These are phyloP conservation scores for Diaporthe sp. DNA, from an alignment of 2,329 filamentous ascomycete species.

Conservation along the genomic window DNA sequence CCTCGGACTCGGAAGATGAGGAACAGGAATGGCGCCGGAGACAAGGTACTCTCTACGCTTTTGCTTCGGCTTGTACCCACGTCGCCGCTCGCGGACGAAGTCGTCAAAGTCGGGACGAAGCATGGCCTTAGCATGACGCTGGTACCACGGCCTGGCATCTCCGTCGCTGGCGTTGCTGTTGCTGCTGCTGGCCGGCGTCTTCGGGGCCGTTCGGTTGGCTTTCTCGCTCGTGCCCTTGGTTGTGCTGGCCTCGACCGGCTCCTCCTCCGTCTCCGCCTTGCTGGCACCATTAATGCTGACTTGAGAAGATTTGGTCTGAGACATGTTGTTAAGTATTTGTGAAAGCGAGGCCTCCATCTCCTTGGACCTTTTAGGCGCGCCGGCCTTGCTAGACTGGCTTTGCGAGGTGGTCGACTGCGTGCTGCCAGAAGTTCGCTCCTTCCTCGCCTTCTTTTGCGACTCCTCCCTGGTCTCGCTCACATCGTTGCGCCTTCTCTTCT, in stretches of 20 bases:
- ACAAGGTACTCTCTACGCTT: conserved; percentile 6
- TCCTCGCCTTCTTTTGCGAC: conserved; percentile 33
- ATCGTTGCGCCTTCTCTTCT: conserved; percentile 32
- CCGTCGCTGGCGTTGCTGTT: neutral
- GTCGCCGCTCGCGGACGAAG: conserved; percentile 17
- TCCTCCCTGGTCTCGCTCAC: neutral
- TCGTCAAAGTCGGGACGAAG: conserved; percentile 37
- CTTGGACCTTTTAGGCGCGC: conserved; percentile 2
- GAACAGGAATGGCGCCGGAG: conserved; percentile 31
- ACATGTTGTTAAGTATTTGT: conserved; percentile 32
- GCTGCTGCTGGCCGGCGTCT: conserved; percentile 4
- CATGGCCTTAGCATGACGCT: conserved; percentile 37
- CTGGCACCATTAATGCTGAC: neutral
- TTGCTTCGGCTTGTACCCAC: neutral
- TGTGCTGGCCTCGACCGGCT: neutral
- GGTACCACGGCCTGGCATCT: conserved; percentile 30
- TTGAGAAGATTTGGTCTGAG: conserved; percentile 27
- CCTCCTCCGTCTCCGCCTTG: neutral
- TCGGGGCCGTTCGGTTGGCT: neutral
- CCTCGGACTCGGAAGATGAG: conserved; percentile 7
- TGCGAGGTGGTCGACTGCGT: conserved; percentile 2
- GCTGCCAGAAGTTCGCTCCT: conserved; percentile 16
- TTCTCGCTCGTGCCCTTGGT: neutral
- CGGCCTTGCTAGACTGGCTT: conserved; percentile 7
- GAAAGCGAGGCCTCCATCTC: neutral